A percentile compares a stretch with the other conserved stretches of the same genome.
These are phyloP conservation scores for Excoecaria cochinchinensis DNA, from an alignment of 345 rosid species.

Conservation along the genomic window DNA sequence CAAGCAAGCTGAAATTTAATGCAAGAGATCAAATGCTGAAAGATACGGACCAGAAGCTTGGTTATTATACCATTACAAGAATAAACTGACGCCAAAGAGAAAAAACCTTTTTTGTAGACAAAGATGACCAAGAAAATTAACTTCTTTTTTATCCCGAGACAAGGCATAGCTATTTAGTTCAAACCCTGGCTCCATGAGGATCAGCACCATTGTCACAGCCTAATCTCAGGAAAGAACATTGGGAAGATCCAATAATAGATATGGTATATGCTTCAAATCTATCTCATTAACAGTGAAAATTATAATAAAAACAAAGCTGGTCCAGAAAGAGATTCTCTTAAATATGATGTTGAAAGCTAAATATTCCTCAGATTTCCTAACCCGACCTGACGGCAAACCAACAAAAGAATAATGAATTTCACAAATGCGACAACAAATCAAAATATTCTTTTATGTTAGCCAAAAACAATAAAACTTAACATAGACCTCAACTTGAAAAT, in stretches of 20 bases:
- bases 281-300: background rate
- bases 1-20: background rate
- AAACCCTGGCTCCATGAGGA: background rate
- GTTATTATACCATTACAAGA: background rate
- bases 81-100: background rate
- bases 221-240: background rate
- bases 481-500: background rate
- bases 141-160: background rate
- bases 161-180: background rate
- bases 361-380: background rate
- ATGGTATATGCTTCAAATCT: background rate
- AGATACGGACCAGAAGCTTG: background rate
- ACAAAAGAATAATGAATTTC: constrained; percentile 3
- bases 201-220: background rate
- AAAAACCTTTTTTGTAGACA: background rate
- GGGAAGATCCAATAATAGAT: background rate
- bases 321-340: background rate
- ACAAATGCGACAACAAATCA: background rate
- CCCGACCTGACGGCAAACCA: background rate
- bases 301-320: background rate
- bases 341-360: background rate
- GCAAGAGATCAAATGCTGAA: background rate
- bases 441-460: background rate
- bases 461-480: background rate
- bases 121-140: background rate